phyloP scores from a whole-genome alignment of 345 rosid genomes.

The Aethionema arabicum region DNA sequence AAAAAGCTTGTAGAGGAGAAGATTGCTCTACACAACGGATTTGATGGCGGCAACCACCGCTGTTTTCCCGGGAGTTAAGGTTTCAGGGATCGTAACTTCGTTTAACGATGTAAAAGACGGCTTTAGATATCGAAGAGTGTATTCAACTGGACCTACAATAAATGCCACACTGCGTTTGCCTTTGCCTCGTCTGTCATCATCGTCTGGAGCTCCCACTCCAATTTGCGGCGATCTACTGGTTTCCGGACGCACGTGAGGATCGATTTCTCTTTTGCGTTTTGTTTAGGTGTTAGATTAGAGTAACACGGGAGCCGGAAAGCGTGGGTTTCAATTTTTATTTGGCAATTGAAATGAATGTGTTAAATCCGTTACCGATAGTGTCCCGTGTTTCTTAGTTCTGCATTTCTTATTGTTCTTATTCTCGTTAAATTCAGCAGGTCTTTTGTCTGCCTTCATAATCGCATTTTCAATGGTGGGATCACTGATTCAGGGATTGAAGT shows the following conservation, averaged over 20 bases:
- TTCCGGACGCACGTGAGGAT: conserved; percentile 12
- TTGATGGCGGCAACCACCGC: conserved; percentile 12
- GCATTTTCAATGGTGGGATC: background rate
- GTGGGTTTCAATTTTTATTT: too few relatives aligned
- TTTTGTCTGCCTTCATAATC: conserved; percentile 19
- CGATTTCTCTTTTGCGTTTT: background rate
- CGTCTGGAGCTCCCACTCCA: conserved; percentile 12
- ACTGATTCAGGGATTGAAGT: background rate
- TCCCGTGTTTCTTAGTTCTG: too few relatives aligned
- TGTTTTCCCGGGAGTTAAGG: conserved; percentile 31
- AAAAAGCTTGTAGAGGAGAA: too few relatives aligned
- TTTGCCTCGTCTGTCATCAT: conserved; percentile 13
- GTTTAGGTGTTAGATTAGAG: background rate
- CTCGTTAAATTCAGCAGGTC: conserved; percentile 23
- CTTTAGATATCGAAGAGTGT: conserved; percentile 9
- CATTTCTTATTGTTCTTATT: too few relatives aligned
- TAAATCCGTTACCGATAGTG: too few relatives aligned
- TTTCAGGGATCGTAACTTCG: conserved; percentile 23
- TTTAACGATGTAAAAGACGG: conserved; percentile 17
- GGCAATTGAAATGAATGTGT: too few relatives aligned
- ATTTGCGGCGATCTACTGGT: conserved; percentile 1
- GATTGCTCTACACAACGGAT: too few relatives aligned
- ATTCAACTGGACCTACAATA: background rate
- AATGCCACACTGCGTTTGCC: conserved; percentile 12
- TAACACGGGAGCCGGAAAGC: too few relatives aligned